Evolutionary conservation across 352 stramenopile species (phyloP).

Genomic region (Phytophthora macrochlamydospora): DNA sequence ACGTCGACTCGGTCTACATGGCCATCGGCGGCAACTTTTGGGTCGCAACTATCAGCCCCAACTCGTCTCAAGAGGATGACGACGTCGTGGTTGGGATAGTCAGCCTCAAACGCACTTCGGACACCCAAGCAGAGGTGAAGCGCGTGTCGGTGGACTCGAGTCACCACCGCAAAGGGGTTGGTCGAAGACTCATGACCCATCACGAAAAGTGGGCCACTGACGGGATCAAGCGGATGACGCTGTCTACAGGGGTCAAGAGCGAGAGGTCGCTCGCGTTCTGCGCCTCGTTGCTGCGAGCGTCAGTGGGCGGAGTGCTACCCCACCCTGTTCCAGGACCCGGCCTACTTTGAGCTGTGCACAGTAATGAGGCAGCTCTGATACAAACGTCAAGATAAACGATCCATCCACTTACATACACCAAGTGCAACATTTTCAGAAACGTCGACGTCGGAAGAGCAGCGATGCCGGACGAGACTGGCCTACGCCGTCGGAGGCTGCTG

Average conservation of each 20-base stretch:
- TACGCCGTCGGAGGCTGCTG: conserved; percentile 9
- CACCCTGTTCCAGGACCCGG: conserved; percentile 14
- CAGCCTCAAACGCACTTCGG: neutral
- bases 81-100: conserved; percentile 16
- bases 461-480: conserved; percentile 14
- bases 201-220: conserved; percentile 8
- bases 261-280: conserved; percentile 16
- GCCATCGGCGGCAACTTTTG: conserved; percentile 25
- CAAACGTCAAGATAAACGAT: neutral
- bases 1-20: conserved; percentile 16
- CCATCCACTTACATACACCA: neutral
- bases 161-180: conserved; percentile 14
- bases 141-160: conserved; percentile 16
- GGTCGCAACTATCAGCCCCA: neutral
- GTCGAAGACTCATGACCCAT: conserved; percentile 8
- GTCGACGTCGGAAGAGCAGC: neutral
- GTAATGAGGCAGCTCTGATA: conserved; percentile 26
- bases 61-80: neutral
- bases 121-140: conserved; percentile 15
- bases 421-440: conserved; percentile 1
- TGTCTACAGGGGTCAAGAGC: conserved; percentile 16
- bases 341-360: conserved; percentile 27
- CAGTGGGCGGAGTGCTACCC: neutral
- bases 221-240: conserved; percentile 4
- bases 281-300: conserved; percentile 6